A percentile compares a stretch with the other conserved stretches of the same genome.
Evolutionary conservation across 345 rosid species (phyloP).

Genomic region (Eucalyptus grandis): DNA sequence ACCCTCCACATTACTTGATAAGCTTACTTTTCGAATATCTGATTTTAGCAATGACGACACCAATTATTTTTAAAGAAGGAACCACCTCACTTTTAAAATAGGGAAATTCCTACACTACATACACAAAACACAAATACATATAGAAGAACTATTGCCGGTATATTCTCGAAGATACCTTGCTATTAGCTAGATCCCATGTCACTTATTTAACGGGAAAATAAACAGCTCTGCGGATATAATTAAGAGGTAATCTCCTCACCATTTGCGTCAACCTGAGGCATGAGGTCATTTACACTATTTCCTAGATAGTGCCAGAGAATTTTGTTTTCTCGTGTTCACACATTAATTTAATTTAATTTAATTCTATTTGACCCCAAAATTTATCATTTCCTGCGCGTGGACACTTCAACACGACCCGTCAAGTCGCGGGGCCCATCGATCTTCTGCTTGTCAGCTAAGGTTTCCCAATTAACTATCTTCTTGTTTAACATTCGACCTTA

Average conservation of each 20-base stretch:
- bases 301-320: not conserved
- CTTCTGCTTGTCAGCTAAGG: not conserved
- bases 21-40: not conserved
- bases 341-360: not conserved
- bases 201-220: not conserved
- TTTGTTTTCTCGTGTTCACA: not conserved
- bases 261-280: not conserved
- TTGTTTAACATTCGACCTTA: not conserved
- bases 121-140: not conserved
- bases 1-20: not conserved
- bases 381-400: not conserved
- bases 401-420: not conserved
- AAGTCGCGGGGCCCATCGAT: not conserved
- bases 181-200: not conserved
- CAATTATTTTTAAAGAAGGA: not conserved
- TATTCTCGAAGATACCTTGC: not conserved
- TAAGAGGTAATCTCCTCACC: not conserved
- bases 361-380: not conserved
- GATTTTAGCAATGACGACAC: not conserved
- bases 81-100: not conserved
- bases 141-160: not conserved
- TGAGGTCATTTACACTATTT: not conserved
- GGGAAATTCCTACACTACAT: not conserved
- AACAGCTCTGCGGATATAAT: not conserved
- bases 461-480: not conserved